Percentiles rank a stretch among this genome's conserved stretches.
Conservation (phyloP, 176 grass and related monocot species). For the Oryza rufipogon region DNA sequence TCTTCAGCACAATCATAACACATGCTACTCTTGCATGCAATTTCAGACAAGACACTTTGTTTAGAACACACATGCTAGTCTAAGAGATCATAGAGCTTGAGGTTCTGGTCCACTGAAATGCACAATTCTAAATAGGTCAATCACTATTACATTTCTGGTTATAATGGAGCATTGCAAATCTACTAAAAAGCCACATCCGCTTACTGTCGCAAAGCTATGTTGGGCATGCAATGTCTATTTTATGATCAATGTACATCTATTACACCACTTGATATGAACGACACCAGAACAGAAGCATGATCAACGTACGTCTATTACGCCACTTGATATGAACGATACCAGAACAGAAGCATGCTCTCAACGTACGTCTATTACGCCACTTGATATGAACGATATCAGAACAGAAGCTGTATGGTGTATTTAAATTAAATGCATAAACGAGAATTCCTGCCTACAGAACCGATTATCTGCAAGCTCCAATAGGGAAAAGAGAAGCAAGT, state of each 20-base stretch:
- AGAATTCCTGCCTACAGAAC: not conserved
- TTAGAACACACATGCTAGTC: not conserved
- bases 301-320: not conserved
- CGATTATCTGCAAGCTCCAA: not conserved
- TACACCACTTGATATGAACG: not conserved
- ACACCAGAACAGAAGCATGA: not conserved
- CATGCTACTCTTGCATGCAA: not conserved
- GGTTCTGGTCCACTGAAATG: slow-evolving; percentile 5
- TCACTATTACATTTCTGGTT: not conserved
- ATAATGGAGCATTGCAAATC: not conserved
- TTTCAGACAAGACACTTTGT: not conserved
- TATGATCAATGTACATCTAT: not conserved
- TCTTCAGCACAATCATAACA: not conserved
- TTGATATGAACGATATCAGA: not conserved
- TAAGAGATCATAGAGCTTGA: not conserved
- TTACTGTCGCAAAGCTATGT: not conserved
- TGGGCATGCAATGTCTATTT: not conserved
- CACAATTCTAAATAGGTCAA: slow-evolving; percentile 5
- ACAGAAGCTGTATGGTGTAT: not conserved
- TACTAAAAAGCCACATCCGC: not conserved
- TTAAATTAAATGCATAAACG: slow-evolving; percentile 26
- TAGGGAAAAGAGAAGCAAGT: not conserved
- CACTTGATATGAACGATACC: not conserved
- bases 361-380: not conserved
- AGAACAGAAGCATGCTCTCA: not conserved